A percentile compares a stretch with the other conserved stretches of the same genome.
These are phyloP conservation scores for Excoecaria cochinchinensis DNA, from an alignment of 345 rosid genomes.

Conservation along the genomic window DNA sequence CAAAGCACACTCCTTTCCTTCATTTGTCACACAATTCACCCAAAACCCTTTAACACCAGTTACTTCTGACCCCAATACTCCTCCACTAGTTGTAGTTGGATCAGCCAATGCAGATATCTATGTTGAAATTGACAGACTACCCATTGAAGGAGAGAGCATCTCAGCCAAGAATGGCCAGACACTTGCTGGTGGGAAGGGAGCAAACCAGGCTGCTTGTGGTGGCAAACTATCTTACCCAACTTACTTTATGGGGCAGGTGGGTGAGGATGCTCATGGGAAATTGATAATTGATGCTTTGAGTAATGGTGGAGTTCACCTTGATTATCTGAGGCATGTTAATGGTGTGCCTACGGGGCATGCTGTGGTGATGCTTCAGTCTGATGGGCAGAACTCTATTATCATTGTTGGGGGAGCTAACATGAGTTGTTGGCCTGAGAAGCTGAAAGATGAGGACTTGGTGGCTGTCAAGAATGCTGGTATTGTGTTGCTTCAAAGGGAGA, in stretches of 20 bases:
- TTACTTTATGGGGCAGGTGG: slow-evolving; percentile 75
- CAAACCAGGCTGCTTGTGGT: slow-evolving; percentile 93
- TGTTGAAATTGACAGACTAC: slow-evolving; percentile 80
- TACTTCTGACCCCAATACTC: slow-evolving; percentile 15
- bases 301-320: slow-evolving; percentile 60
- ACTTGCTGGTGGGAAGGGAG: slow-evolving; percentile 86
- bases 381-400: slow-evolving; percentile 89
- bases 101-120: slow-evolving; percentile 88
- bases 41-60: slow-evolving; percentile 7
- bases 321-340: slow-evolving; percentile 42
- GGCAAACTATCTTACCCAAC: slow-evolving; percentile 73
- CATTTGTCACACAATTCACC: slow-evolving; percentile 12
- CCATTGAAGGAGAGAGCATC: slow-evolving; percentile 74
- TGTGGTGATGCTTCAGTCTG: slow-evolving; percentile 87
- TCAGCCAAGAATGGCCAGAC: slow-evolving; percentile 75
- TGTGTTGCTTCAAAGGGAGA: slow-evolving; percentile 86
- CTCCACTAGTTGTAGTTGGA: slow-evolving; percentile 82
- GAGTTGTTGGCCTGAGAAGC: slow-evolving; percentile 68
- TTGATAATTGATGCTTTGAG: slow-evolving; percentile 59
- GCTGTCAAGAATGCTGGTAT: slow-evolving; percentile 78
- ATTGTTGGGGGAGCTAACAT: slow-evolving; percentile 93
- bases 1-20: slow-evolving; percentile 1
- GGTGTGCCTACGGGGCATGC: slow-evolving; percentile 90
- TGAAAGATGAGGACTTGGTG: slow-evolving; percentile 55
- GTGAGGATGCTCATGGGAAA: slow-evolving; percentile 82